Evolutionary conservation across 2,329 filamentous ascomycete genomes (phyloP).

Genomic region (Geosmithia putterillii): DNA sequence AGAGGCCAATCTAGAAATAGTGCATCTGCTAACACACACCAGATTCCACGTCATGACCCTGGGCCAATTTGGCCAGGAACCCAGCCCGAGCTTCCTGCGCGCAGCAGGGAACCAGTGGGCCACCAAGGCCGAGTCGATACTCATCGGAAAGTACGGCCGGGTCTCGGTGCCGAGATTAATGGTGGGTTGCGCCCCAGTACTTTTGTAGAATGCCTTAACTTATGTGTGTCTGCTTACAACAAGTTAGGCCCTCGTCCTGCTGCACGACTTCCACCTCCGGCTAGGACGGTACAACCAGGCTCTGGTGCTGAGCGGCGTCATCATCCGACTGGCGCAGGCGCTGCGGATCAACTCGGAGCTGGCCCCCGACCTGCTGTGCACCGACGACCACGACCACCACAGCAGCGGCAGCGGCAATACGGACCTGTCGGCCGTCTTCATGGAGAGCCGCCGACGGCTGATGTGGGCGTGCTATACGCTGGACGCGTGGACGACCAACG

Average conservation of each 20-base stretch:
- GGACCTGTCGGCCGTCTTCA: constrained; percentile 19
- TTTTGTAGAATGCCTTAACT: too few species aligned
- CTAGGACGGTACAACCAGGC: constrained; percentile 25
- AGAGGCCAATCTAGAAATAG: not conserved
- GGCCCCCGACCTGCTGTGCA: constrained; percentile 23
- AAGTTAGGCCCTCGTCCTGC: constrained; percentile 10
- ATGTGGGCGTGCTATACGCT: constrained; percentile 30
- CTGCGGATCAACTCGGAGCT: constrained; percentile 24
- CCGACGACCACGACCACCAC: constrained; percentile 21
- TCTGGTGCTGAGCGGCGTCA: constrained; percentile 26
- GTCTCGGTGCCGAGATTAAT: constrained; percentile 25
- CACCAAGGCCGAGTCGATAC: constrained; percentile 19
- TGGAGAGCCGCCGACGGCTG: constrained; percentile 23
- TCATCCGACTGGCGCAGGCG: constrained; percentile 28
- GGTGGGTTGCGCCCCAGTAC: constrained; percentile 10
- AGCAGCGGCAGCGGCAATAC: constrained; percentile 17
- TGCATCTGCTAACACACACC: not conserved
- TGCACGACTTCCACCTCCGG: constrained; percentile 26
- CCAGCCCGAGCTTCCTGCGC: constrained; percentile 15
- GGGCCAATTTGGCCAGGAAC: constrained; percentile 15
- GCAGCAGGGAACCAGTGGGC: constrained; percentile 24
- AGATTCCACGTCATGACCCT: constrained; percentile 21
- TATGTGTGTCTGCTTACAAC: constrained; percentile 3
- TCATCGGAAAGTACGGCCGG: constrained; percentile 23
- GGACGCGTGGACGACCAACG: constrained; percentile 25